Evolutionary conservation across 106 monocot genomes (phyloP).

Genomic region (Ottelia alismoides): DNA sequence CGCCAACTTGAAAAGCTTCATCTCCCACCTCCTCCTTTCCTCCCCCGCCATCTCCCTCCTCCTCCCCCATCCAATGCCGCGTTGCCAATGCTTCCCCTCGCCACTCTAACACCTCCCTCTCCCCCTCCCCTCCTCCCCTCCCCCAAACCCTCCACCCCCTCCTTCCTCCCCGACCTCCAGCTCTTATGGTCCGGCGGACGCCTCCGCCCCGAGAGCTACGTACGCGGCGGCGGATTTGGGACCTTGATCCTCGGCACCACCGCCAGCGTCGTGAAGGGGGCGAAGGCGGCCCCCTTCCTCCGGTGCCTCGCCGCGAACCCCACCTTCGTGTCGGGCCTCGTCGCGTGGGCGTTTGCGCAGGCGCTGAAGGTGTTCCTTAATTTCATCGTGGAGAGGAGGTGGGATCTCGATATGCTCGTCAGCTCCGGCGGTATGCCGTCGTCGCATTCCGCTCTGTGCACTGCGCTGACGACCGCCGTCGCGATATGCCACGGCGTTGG

Average conservation of each 20-base stretch:
- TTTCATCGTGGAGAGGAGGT: slow-evolving; percentile 72
- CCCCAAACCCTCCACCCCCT: too few relatives aligned
- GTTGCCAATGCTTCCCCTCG: too few relatives aligned
- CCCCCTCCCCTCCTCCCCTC: too few relatives aligned
- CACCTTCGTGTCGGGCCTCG: slow-evolving; percentile 77
- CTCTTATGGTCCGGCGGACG: too few relatives aligned
- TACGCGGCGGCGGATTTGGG: slow-evolving; percentile 43
- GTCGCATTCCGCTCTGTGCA: slow-evolving; percentile 83
- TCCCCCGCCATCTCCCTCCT: too few relatives aligned
- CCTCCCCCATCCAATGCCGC: too few relatives aligned
- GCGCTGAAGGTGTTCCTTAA: slow-evolving; percentile 55
- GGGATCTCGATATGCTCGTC: slow-evolving; percentile 62
- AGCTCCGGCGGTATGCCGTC: slow-evolving; percentile 87
- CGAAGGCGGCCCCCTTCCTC: slow-evolving; percentile 47
- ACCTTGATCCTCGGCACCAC: slow-evolving; percentile 58
- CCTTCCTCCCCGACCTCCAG: too few relatives aligned
- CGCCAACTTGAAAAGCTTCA: too few relatives aligned
- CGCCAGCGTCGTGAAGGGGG: slow-evolving; percentile 30
- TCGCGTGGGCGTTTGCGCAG: slow-evolving; percentile 78
- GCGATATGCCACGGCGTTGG: slow-evolving; percentile 66
- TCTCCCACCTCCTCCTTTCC: too few relatives aligned
- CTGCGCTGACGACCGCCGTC: slow-evolving; percentile 61
- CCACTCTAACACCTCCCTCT: too few relatives aligned
- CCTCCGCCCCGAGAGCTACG: too few relatives aligned
- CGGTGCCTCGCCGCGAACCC: slow-evolving; percentile 50